Percentiles rank a stretch among this genome's conserved stretches.
Conservation (phyloP, 225 moss, liverwort and hornwort genomes). For the Sphagnum contortum region DNA sequence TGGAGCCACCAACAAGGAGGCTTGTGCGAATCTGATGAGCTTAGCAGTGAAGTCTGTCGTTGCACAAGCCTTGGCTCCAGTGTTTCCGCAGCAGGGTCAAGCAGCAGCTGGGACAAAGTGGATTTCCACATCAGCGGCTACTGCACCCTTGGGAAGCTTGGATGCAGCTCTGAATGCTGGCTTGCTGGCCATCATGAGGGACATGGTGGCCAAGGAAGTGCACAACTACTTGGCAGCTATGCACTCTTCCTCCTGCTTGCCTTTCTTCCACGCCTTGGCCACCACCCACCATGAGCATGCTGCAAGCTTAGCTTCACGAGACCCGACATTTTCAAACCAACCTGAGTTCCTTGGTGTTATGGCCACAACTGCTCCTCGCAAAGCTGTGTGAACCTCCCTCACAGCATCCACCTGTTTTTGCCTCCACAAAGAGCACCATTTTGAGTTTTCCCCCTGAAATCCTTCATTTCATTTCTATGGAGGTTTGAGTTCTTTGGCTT, state of each 20-base stretch:
- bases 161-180: constrained; percentile 46
- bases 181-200: constrained; percentile 40
- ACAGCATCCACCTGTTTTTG: neutral
- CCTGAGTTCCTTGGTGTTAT: constrained; percentile 33
- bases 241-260: constrained; percentile 16
- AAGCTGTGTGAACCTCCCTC: constrained; percentile 24
- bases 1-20: neutral
- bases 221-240: constrained; percentile 45
- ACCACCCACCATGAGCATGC: too few species aligned
- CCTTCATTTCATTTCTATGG: too few species aligned
- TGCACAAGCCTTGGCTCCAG: constrained; percentile 30
- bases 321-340: constrained; percentile 32
- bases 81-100: constrained; percentile 4
- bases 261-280: constrained; percentile 28
- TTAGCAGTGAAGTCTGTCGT: constrained; percentile 37
- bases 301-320: too few species aligned
- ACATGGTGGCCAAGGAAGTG: constrained; percentile 56
- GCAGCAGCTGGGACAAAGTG: neutral
- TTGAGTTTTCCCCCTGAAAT: too few species aligned
- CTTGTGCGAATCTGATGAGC: constrained; percentile 24
- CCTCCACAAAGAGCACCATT: neutral
- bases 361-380: constrained; percentile 27
- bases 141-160: constrained; percentile 7
- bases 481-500: too few species aligned
- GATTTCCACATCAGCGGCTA: constrained; percentile 10